Evolutionary conservation across 108 stramenopile species (phyloP).

Genomic region (Skeletonema grethae): DNA sequence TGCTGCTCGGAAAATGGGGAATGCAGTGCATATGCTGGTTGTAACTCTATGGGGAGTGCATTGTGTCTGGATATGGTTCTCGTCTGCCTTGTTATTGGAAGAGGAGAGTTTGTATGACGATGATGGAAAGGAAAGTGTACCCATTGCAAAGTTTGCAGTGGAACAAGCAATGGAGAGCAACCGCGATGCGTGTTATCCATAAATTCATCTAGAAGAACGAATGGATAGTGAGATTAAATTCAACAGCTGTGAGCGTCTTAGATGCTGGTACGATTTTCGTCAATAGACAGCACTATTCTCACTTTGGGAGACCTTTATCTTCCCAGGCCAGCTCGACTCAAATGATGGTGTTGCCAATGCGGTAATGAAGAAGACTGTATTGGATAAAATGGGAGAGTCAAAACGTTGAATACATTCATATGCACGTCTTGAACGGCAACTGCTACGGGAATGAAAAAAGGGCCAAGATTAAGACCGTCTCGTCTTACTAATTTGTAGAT

Average conservation of each 20-base stretch:
- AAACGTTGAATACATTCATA: neutral
- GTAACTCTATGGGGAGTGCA: constrained; percentile 53
- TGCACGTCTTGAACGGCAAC: neutral
- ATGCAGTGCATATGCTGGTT: constrained; percentile 55
- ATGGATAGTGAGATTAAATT: neutral
- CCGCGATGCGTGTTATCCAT: constrained; percentile 43
- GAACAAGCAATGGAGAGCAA: constrained; percentile 33
- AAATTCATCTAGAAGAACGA: constrained; percentile 30
- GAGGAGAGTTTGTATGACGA: neutral
- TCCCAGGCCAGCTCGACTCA: neutral
- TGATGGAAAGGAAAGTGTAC: neutral
- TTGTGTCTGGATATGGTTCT: constrained; percentile 42
- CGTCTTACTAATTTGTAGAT: neutral
- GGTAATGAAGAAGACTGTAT: neutral
- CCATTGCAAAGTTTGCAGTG: constrained; percentile 14
- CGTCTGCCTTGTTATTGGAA: constrained; percentile 30
- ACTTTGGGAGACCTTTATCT: constrained; percentile 20
- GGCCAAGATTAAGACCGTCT: neutral
- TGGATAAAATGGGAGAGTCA: neutral
- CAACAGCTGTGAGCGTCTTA: too few relatives aligned
- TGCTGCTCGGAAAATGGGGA: constrained; percentile 31
- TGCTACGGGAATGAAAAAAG: neutral
- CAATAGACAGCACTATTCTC: neutral
- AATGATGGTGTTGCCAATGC: neutral
- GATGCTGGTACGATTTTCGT: too few relatives aligned